Base-by-base conservation (phyloP, 352 stramenopile genomes). In the Phytophthora idaei region DNA sequence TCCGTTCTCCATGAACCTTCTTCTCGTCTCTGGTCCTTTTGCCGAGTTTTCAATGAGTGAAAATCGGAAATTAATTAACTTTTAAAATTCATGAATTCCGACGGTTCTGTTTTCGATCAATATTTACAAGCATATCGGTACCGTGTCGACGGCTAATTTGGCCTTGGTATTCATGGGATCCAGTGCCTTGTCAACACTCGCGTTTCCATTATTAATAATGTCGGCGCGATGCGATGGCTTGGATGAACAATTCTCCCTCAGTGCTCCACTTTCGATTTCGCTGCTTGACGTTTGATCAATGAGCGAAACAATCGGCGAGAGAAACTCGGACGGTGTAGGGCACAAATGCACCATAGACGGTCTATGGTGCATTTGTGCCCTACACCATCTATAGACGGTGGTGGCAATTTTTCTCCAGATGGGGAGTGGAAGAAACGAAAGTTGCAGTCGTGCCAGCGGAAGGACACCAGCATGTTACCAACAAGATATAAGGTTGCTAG, bases 351-450 rank as follows among this genome's bases (percentile, higher is more conserved):
- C 17, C 17, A 21, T 21, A 21, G 17, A 21, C 17, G 0, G 17
- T 21, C 17, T 21, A 21, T 21, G 17, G 17, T 21, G 8, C 31
- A 9, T 36, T 44, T 67, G 41, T 53, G 49, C 50, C 34, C 60
- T 56, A 56, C 60, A 67, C 52, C 51, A 42, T 34, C 41, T 31
- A 55, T 53, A 67, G 42, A 56, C 42, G 34, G 32, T 62, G 44
- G 15, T 31, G 31, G 52, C 61, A 68, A 63, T 52, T 68, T 68
- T 68, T 68, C 61, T 63, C 51, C 17, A 39, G 61, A 68, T 68
- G 61, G 61, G 51, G 32, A 68, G 17, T 61, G 61, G 61, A 68
- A 68, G 52, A 68, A 62, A 31, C 60, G 36, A 15, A 1, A 14
- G 31, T 39, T 52, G 36, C 15, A 44, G 48, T 59, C 48, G 58